Evolutionary conservation across 169 alveolate genomes (phyloP).

Genomic region (Babesia ovata): DNA sequence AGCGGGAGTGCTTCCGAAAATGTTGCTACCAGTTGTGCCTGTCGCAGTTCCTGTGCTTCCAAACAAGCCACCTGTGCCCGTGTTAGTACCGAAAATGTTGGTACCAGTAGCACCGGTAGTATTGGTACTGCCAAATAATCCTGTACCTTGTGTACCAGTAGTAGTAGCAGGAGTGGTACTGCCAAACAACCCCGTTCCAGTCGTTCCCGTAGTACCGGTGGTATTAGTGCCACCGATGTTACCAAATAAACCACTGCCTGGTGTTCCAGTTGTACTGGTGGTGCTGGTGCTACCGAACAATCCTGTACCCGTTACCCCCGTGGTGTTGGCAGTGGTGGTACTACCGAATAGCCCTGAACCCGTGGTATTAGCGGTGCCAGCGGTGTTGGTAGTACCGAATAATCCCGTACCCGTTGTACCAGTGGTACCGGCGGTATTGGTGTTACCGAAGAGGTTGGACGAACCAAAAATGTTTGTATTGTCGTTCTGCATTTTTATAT

Average conservation of each 20-base stretch:
- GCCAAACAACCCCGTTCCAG: slow-evolving; percentile 7
- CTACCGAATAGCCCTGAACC: slow-evolving; percentile 8
- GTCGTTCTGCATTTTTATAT: slow-evolving; percentile 18
- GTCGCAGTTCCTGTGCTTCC: slow-evolving; percentile 22
- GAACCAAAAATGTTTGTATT: slow-evolving; percentile 20
- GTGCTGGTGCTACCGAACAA: background rate
- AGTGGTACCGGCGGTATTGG: background rate
- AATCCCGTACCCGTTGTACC: slow-evolving; percentile 11
- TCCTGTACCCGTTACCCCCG: background rate
- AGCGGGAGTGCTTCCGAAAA: slow-evolving; percentile 28
- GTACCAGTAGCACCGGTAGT: slow-evolving; percentile 9
- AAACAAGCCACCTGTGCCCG: slow-evolving; percentile 25
- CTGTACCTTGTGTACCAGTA: background rate
- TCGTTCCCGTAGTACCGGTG: background rate
- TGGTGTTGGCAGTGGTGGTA: slow-evolving; percentile 2
- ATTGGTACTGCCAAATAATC: slow-evolving; percentile 28
- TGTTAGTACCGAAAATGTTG: slow-evolving; percentile 3
- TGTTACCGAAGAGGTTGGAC: slow-evolving; percentile 29
- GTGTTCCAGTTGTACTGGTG: background rate
- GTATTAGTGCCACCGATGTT: slow-evolving; percentile 3
- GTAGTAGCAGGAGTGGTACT: background rate
- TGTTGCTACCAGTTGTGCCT: slow-evolving; percentile 4
- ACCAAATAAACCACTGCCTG: slow-evolving; percentile 29
- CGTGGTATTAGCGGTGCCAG: background rate
- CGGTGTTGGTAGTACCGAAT: slow-evolving; percentile 15